Percentiles rank a stretch among this genome's conserved stretches.
Conservation (phyloP, 352 stramenopile species). For the Phytophthora megakarya region DNA sequence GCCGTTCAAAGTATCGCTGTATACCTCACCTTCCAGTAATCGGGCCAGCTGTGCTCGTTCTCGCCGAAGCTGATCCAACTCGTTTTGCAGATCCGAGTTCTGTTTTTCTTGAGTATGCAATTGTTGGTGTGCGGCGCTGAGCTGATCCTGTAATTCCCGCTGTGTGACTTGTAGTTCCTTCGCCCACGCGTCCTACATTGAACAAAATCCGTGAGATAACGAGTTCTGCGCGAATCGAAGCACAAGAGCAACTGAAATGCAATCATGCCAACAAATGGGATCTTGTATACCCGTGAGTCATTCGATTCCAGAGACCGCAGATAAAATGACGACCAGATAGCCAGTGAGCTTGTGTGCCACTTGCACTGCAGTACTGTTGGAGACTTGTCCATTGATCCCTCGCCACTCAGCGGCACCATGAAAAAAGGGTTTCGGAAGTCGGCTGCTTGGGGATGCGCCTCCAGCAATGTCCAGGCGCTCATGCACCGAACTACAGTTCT, state of each 20-base stretch:
- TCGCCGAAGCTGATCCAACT: slow-evolving; percentile 70
- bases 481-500: slow-evolving; percentile 65
- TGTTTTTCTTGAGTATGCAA: slow-evolving; percentile 70
- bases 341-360: slow-evolving; percentile 84
- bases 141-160: slow-evolving; percentile 71
- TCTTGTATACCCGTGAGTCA: slow-evolving; percentile 76
- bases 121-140: slow-evolving; percentile 67
- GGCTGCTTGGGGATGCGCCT: slow-evolving; percentile 36
- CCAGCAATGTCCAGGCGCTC: slow-evolving; percentile 71
- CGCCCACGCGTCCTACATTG: slow-evolving; percentile 73
- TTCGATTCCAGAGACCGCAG: slow-evolving; percentile 83
- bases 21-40: slow-evolving; percentile 77
- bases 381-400: slow-evolving; percentile 52
- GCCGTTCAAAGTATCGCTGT: slow-evolving; percentile 60
- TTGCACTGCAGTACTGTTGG: slow-evolving; percentile 82
- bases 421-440: slow-evolving; percentile 86
- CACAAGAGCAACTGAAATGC: background rate
- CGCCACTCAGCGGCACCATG: slow-evolving; percentile 51
- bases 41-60: slow-evolving; percentile 62
- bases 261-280: slow-evolving; percentile 35
- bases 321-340: slow-evolving; percentile 86
- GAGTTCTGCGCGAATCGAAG: background rate
- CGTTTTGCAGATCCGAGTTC: slow-evolving; percentile 74
- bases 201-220: slow-evolving; percentile 10
- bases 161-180: slow-evolving; percentile 84